Base-by-base conservation (phyloP, 768 basidiomycete species). In the Kockovaella imperatae region DNA sequence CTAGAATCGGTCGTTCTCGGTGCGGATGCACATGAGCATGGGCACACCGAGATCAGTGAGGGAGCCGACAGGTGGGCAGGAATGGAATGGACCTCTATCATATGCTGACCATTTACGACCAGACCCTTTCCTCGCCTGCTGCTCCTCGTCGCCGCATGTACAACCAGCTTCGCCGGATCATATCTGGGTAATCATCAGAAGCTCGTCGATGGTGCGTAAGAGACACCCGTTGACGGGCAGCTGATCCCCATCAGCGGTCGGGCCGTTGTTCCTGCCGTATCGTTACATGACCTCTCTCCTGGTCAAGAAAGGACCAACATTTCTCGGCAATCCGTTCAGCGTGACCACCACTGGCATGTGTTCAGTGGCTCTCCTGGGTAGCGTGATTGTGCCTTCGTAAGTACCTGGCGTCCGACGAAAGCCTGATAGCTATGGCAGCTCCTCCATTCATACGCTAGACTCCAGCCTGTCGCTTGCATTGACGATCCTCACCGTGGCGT, bases 1-100 rank as follows among this genome's bases (percentile, higher is more conserved):
- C 77, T 97, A 3, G 93, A 99, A 72, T 90, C 93, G 72, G 70
- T 95, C 32, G 68, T 99, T 14, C 75, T 96, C 35, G 62, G 66
- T 17, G 41, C 59, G 5, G 53, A 52, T 13, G 62, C 57, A 8
- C 64, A 71, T 45, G 64, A 67, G 21, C 53, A 54, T 39, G 78
- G 79, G 58, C 83, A 83, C 62, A 77, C 77, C 7, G 78, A 80
- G 31, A 47, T 45, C 21, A 41, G 42, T 21, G 57, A 68, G 13
- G 54, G 54, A 6, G 54, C 58, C 29, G 56, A 60, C 24, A 45
- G 63, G 70, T 72, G 47, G 40, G 70, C 45, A n/a, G 30, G n/a
- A 29, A 47, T 18, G 32, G 17, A 39, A 23, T 13, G 11, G 40
- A 13, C n/a, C 28, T 29, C 36, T 2, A n/a, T n/a, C n/a, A n/a